Conservation (phyloP, 163 green algal species). For the Scenedesmus sp. region DNA sequence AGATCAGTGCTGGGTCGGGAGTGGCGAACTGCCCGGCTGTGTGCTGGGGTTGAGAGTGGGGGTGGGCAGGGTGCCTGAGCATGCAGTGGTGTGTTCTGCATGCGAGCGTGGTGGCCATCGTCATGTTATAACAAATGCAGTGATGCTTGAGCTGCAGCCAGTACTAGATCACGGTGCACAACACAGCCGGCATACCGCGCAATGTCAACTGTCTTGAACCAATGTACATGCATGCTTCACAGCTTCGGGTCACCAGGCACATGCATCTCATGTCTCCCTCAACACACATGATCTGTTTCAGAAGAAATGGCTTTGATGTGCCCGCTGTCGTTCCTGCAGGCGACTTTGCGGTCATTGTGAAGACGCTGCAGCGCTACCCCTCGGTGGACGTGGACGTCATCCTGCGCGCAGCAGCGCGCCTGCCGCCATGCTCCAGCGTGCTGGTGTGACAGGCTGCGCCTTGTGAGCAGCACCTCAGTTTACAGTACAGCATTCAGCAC, state of each 20-base stretch:
- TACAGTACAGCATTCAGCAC: background rate
- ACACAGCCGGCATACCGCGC: too few relatives aligned
- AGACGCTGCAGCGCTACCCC: conserved; percentile 88
- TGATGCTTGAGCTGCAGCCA: too few relatives aligned
- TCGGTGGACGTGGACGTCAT: conserved; percentile 52
- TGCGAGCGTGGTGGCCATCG: too few relatives aligned
- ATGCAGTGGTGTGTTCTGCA: too few relatives aligned
- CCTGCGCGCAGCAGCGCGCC: conserved; percentile 13
- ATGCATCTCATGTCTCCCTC: background rate
- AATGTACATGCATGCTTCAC: background rate
- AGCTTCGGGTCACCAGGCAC: background rate
- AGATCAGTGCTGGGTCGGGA: too few relatives aligned
- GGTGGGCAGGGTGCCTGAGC: too few relatives aligned
- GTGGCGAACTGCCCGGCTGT: too few relatives aligned
- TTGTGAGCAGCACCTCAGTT: background rate
- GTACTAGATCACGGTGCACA: too few relatives aligned
- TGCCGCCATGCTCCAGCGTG: conserved; percentile 25
- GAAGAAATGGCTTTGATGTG: background rate
- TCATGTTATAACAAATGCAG: too few relatives aligned
- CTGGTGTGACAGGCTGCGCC: background rate
- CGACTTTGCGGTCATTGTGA: conserved; percentile 89
- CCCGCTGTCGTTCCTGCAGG: conserved; percentile 52
- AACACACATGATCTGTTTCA: background rate
- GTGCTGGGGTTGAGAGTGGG: too few relatives aligned
- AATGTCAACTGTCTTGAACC: background rate